These are phyloP conservation scores for Phoenix roebelenii DNA, from an alignment of 176 grass and related monocot genomes.

Conservation along the genomic window DNA sequence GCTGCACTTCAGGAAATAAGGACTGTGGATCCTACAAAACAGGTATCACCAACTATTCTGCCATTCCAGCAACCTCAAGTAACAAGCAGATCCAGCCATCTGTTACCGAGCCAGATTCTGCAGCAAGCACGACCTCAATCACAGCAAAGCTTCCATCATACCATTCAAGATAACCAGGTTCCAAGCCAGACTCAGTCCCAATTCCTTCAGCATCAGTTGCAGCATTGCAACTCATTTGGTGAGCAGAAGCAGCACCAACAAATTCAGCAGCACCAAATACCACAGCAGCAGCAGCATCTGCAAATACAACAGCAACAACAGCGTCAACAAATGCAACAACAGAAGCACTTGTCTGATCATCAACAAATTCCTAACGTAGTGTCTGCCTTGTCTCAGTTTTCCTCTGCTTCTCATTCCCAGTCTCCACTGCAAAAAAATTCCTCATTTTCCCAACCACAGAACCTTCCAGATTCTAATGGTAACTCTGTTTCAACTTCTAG, in stretches of 20 bases:
- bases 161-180: conserved; percentile 28
- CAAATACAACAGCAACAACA: conserved; percentile 36
- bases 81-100: conserved; percentile 27
- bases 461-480: conserved; percentile 46
- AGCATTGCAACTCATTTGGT: conserved; percentile 26
- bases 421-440: conserved; percentile 32
- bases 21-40: conserved; percentile 36
- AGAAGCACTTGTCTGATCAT: conserved; percentile 26
- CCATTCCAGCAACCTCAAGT: conserved; percentile 83
- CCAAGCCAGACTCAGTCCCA: conserved; percentile 32
- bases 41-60: conserved; percentile 56
- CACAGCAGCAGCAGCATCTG: neutral
- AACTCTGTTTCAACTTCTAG: conserved; percentile 43
- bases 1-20: conserved; percentile 38
- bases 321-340: conserved; percentile 42
- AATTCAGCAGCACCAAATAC: neutral
- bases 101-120: conserved; percentile 55
- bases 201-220: conserved; percentile 23
- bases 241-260: neutral
- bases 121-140: conserved; percentile 53
- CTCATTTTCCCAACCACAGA: conserved; percentile 55
- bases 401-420: conserved; percentile 29
- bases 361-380: conserved; percentile 37
- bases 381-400: conserved; percentile 36
- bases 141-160: conserved; percentile 48